Base-by-base conservation (phyloP, 2,329 filamentous ascomycete species). In the Colletotrichum sp. region DNA sequence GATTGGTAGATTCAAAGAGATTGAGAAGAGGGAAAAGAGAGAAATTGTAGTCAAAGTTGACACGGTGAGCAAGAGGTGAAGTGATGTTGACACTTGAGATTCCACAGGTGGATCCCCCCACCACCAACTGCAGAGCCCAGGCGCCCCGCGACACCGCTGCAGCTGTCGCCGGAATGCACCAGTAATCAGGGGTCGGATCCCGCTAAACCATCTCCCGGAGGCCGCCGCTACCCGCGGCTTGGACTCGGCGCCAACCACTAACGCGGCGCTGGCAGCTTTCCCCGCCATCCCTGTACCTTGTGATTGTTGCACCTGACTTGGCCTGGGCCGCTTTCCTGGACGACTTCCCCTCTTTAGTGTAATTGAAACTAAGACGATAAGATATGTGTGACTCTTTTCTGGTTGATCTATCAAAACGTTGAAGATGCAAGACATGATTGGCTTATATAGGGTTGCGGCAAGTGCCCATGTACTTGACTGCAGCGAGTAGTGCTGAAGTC, bases 121-220 rank as follows among this genome's bases (percentile, higher is more conserved):
- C 30, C 71, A 21, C 30, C n/a, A 48, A 48, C 21, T 32, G 58
- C 32, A 55, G 15, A 36, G 65, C 43, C 71, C 66, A 70, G 66
- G 48, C 43, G 43, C 55, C 67, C 70, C 56, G 64, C 65, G 43
- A 55, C 28, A 24, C 18, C 28, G 52, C 56, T 34, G 66, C 24
- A 68, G 56, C 66, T 36, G 62, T 48, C 34, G 32, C 68, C 68
- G 69, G 62, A 75, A 72, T 72, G 73, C 71, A 66, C 67, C 60
- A 71, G 26, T 28, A 58, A 15, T 68, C 70, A 72, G 73, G 62
- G 61, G 43, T 64, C 32, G 32, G 48, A 38, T 66, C 36, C 70
- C 73, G 70, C 73, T 68, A 65, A 62, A 48, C 28, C 68, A 75
- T 60, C 73, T 73, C 62, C 70, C 73, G 73, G 70, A 75, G 58